Percentiles rank a stretch among this genome's conserved stretches.
These are phyloP conservation scores for Avicennia marina DNA, from an alignment of 257 asterid species.

Conservation along the genomic window DNA sequence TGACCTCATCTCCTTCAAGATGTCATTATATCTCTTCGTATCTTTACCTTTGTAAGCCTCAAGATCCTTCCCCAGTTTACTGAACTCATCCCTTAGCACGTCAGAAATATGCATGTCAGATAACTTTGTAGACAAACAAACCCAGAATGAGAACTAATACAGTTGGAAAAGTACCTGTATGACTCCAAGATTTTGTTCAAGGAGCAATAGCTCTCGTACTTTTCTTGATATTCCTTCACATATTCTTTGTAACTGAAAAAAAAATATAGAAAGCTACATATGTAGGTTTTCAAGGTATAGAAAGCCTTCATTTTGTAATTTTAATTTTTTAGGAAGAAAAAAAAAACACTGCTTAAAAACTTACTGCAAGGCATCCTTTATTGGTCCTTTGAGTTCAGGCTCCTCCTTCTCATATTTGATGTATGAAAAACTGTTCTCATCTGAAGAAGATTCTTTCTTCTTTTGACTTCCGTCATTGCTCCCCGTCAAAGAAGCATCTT, in stretches of 20 bases:
- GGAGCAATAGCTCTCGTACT: constrained; percentile 62
- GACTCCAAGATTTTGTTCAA: constrained; percentile 64
- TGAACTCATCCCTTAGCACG: constrained; percentile 61
- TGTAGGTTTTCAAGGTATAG: constrained; percentile 13
- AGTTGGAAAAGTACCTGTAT: constrained; percentile 57
- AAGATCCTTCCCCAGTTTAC: constrained; percentile 65
- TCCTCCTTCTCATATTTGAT: constrained; percentile 78
- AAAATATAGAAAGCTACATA: constrained; percentile 9
- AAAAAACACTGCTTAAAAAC: constrained; percentile 26
- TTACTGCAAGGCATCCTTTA: constrained; percentile 72
- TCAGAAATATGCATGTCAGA: constrained; percentile 21
- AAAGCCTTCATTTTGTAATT: constrained; percentile 2
- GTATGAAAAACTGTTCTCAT: constrained; percentile 56
- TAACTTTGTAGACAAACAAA: neutral
- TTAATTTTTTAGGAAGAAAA: neutral
- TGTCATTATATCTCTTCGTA: constrained; percentile 46
- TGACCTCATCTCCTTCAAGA: constrained; percentile 53
- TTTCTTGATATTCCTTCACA: constrained; percentile 85
- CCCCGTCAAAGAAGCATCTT: constrained; percentile 50
- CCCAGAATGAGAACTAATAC: constrained; percentile 15
- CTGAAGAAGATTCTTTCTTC: constrained; percentile 59
- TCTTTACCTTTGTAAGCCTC: constrained; percentile 63
- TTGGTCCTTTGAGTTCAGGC: constrained; percentile 81
- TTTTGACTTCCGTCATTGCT: constrained; percentile 46
- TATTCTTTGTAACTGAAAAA: constrained; percentile 68